These are phyloP conservation scores for Xylariaceae sp. DNA, from an alignment of 2,329 filamentous ascomycete genomes.

Conservation along the genomic window DNA sequence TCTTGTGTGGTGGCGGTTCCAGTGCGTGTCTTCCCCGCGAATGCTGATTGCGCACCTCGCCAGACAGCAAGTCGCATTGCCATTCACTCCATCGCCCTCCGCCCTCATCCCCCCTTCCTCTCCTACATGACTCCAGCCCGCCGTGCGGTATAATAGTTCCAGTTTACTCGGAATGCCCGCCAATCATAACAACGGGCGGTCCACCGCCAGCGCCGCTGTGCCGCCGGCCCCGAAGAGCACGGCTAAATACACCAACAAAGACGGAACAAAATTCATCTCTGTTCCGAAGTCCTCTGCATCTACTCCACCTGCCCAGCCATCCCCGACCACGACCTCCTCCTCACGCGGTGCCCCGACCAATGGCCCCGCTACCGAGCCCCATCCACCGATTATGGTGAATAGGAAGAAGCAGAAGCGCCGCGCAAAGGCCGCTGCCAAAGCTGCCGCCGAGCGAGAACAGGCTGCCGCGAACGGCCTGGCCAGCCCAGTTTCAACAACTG, in stretches of 20 bases:
- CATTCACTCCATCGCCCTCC: constrained; percentile 13
- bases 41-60: constrained; percentile 17
- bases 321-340: constrained; percentile 42
- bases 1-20: constrained; percentile 13
- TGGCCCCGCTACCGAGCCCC: constrained; percentile 24
- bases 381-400: constrained; percentile 57
- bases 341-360: constrained; percentile 32
- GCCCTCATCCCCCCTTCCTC: constrained; percentile 13
- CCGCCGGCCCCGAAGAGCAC: constrained; percentile 49
- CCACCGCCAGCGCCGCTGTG: constrained; percentile 44
- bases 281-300: constrained; percentile 51
- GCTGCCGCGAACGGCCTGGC: constrained; percentile 40
- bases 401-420: constrained; percentile 93
- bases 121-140: constrained; percentile 24
- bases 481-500: constrained; percentile 33
- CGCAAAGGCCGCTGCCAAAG: constrained; percentile 74
- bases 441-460: constrained; percentile 47
- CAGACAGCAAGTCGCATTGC: constrained; percentile 19
- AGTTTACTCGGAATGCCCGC: constrained; percentile 40
- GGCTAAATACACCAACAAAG: constrained; percentile 62
- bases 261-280: constrained; percentile 64
- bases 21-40: constrained; percentile 16
- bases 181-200: constrained; percentile 50
- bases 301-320: constrained; percentile 49
- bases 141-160: constrained; percentile 23